Conservation (phyloP, 192 early-diverging fungal species). For the Powellomyces hirtus region DNA sequence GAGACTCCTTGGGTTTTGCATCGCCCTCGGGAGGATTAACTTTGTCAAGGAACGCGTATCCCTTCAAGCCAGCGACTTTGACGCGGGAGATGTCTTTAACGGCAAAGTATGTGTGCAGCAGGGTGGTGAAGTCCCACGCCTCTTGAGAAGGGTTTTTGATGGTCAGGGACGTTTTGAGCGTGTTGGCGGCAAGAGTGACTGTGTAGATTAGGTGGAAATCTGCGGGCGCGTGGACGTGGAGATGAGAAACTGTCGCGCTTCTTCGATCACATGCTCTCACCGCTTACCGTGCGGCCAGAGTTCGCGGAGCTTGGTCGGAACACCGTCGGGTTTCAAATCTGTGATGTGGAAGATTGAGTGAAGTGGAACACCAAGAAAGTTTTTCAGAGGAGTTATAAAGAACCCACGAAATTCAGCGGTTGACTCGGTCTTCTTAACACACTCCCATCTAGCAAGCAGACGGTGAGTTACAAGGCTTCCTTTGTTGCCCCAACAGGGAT, state of each 20-base stretch:
- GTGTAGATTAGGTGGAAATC: slow-evolving; percentile 75
- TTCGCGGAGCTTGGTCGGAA: slow-evolving; percentile 52
- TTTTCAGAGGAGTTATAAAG: too few relatives aligned
- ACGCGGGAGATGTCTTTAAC: slow-evolving; percentile 58
- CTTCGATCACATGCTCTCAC: too few relatives aligned
- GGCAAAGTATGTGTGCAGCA: slow-evolving; percentile 92
- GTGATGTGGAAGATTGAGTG: too few relatives aligned
- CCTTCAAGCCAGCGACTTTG: slow-evolving; percentile 63
- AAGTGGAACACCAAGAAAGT: too few relatives aligned
- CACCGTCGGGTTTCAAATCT: too few relatives aligned
- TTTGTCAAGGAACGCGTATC: slow-evolving; percentile 71
- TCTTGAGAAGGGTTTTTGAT: slow-evolving; percentile 72
- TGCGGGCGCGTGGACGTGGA: too few relatives aligned
- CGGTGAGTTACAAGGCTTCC: too few relatives aligned
- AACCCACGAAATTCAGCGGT: too few relatives aligned
- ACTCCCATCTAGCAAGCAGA: too few relatives aligned
- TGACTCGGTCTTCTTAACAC: too few relatives aligned
- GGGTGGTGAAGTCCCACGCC: slow-evolving; percentile 77
- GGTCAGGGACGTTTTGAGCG: slow-evolving; percentile 68
- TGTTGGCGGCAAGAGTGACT: slow-evolving; percentile 67
- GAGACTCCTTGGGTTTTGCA: neutral
- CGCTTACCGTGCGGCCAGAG: slow-evolving; percentile 59
- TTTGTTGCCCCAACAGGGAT: too few relatives aligned
- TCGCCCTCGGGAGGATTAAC: slow-evolving; percentile 41
- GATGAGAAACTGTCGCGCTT: too few relatives aligned